These are phyloP conservation scores for Scleroderma bovista DNA, from an alignment of 768 basidiomycete genomes.

Conservation along the genomic window DNA sequence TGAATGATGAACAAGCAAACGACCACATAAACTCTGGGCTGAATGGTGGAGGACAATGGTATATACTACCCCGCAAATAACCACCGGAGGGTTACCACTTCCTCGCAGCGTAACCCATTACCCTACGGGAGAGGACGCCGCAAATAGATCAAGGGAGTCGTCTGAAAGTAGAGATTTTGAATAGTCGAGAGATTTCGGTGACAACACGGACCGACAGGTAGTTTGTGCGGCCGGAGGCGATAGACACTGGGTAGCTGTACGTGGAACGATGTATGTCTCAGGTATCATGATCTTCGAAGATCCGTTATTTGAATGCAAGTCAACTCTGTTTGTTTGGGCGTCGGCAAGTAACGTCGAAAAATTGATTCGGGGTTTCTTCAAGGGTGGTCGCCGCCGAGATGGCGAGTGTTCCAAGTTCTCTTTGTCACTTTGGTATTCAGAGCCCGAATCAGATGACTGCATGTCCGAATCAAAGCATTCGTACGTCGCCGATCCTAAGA, in stretches of 20 bases:
- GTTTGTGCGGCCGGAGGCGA: slow-evolving; percentile 5
- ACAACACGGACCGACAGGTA: not conserved
- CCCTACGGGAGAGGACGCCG: slow-evolving; percentile 23
- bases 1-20: not conserved
- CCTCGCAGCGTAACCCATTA: not conserved
- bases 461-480: slow-evolving; percentile 9
- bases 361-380: slow-evolving; percentile 21
- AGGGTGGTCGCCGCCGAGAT: slow-evolving; percentile 5
- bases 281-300: slow-evolving; percentile 10
- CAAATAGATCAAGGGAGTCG: slow-evolving; percentile 47
- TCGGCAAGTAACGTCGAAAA: slow-evolving; percentile 38
- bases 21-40: not conserved
- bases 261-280: slow-evolving; percentile 9
- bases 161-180: slow-evolving; percentile 33
- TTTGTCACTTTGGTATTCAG: slow-evolving; percentile 5
- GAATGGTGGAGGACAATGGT: not conserved
- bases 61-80: not conserved
- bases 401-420: slow-evolving; percentile 13
- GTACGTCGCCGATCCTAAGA: slow-evolving; percentile 7
- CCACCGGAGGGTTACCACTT: not conserved
- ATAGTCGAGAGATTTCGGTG: not conserved
- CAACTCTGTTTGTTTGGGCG: slow-evolving; percentile 32
- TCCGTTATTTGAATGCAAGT: slow-evolving; percentile 25
- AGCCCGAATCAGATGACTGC: slow-evolving; percentile 8
- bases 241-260: slow-evolving; percentile 5